Percentiles rank a stretch among this genome's conserved stretches.
Conservation (phyloP, 2,329 filamentous ascomycete genomes). For the Pochonia chlamydosporia region DNA sequence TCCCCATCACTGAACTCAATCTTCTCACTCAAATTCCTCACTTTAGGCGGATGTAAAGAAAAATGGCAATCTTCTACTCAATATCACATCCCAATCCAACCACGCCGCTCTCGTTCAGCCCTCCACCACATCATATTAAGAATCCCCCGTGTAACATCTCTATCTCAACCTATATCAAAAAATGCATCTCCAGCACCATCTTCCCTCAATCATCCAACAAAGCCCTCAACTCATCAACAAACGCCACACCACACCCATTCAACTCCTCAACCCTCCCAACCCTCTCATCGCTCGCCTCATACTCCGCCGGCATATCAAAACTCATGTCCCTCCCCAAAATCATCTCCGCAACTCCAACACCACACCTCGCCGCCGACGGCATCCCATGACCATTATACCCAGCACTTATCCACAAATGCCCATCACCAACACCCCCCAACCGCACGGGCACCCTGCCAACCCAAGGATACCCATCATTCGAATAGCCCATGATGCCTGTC, state of each 20-base stretch:
- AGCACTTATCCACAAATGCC: constrained; percentile 51
- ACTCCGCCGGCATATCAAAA: constrained; percentile 39
- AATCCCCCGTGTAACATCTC: too few species aligned
- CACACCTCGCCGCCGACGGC: constrained; percentile 65
- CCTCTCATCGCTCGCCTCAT: constrained; percentile 28
- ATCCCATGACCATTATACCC: constrained; percentile 74
- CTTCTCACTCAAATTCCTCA: too few species aligned
- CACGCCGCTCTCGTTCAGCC: too few species aligned
- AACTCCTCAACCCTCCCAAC: constrained; percentile 14
- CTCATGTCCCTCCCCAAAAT: constrained; percentile 38
- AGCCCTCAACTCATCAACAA: constrained; percentile 4
- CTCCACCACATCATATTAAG: too few species aligned
- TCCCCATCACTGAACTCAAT: too few species aligned
- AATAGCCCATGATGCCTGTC: constrained; percentile 78
- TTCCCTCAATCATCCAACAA: constrained; percentile 2
- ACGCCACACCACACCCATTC: constrained; percentile 11
- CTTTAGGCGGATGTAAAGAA: too few species aligned
- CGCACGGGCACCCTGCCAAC: constrained; percentile 58
- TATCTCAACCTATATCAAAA: too few species aligned
- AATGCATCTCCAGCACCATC: neutral
- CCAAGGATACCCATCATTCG: constrained; percentile 62
- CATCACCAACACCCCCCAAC: constrained; percentile 41
- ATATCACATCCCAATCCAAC: too few species aligned
- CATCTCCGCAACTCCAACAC: constrained; percentile 56
- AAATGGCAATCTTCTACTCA: too few species aligned